A percentile compares a stretch with the other conserved stretches of the same genome.
These are phyloP conservation scores for Aspergillus ellipticus DNA, from an alignment of 495 filamentous ascomycete genomes.

Conservation along the genomic window DNA sequence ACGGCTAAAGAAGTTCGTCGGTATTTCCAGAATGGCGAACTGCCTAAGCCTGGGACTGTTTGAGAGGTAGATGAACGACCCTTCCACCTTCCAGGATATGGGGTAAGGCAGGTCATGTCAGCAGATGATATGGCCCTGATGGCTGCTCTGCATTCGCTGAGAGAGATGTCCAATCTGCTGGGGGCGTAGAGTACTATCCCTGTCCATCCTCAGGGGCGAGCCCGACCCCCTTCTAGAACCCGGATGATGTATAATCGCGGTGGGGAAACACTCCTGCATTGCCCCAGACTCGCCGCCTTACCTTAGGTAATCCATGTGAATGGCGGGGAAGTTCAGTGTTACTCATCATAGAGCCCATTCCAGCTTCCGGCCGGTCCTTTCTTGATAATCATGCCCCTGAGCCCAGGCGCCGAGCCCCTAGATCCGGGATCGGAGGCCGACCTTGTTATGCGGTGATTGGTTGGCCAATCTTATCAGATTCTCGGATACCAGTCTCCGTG, in stretches of 20 bases:
- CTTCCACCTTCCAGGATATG: slow-evolving; percentile 2
- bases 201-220: neutral
- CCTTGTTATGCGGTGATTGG: neutral
- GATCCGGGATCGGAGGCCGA: neutral
- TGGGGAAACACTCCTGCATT: neutral
- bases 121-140: neutral
- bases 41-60: slow-evolving; percentile 38
- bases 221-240: neutral
- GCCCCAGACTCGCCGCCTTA: slow-evolving; percentile 1
- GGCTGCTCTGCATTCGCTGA: neutral
- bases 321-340: neutral
- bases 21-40: slow-evolving; percentile 46
- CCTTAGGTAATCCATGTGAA: neutral
- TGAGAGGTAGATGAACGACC: slow-evolving; percentile 39
- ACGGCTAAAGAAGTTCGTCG: slow-evolving; percentile 36
- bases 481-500: neutral
- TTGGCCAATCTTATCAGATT: neutral
- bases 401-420: neutral
- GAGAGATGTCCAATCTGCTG: neutral
- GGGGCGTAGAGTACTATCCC: neutral
- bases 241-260: slow-evolving; percentile 1
- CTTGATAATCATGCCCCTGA: neutral
- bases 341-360: neutral
- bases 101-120: neutral
- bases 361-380: neutral